A percentile compares a stretch with the other conserved stretches of the same genome.
These are phyloP conservation scores for Naganishia friedmannii DNA, from an alignment of 768 basidiomycete genomes.

Conservation along the genomic window DNA sequence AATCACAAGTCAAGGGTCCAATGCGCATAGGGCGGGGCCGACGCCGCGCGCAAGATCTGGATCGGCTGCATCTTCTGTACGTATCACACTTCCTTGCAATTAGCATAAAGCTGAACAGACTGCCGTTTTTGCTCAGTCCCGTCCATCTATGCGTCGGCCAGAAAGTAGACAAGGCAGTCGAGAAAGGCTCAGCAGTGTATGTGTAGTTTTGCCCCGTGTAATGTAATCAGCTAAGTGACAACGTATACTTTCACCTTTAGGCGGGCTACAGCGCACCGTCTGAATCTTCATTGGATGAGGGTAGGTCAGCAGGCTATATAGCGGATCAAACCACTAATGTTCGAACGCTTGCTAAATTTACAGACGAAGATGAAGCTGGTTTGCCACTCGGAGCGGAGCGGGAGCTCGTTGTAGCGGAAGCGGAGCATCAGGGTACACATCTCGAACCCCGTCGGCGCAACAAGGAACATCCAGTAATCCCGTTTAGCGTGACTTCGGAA, in stretches of 20 bases:
- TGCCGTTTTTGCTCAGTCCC: too few species aligned
- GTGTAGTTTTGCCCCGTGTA: background rate
- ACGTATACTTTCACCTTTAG: too few species aligned
- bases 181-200: background rate
- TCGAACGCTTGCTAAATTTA: background rate
- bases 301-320: background rate
- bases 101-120: too few species aligned
- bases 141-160: too few species aligned
- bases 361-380: background rate
- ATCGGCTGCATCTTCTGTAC: too few species aligned
- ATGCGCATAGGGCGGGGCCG: too few species aligned
- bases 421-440: background rate
- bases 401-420: background rate
- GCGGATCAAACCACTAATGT: background rate
- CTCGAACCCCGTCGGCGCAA: background rate
- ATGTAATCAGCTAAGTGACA: background rate
- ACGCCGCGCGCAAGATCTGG: too few species aligned
- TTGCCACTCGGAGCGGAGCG: background rate
- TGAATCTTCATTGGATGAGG: too few species aligned
- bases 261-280: too few species aligned
- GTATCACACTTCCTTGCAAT: too few species aligned
- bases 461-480: background rate
- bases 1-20: too few species aligned
- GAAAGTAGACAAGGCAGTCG: background rate
- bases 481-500: background rate